Base-by-base conservation (phyloP, 2,329 filamentous ascomycete genomes). In the Epichloe festucae region DNA sequence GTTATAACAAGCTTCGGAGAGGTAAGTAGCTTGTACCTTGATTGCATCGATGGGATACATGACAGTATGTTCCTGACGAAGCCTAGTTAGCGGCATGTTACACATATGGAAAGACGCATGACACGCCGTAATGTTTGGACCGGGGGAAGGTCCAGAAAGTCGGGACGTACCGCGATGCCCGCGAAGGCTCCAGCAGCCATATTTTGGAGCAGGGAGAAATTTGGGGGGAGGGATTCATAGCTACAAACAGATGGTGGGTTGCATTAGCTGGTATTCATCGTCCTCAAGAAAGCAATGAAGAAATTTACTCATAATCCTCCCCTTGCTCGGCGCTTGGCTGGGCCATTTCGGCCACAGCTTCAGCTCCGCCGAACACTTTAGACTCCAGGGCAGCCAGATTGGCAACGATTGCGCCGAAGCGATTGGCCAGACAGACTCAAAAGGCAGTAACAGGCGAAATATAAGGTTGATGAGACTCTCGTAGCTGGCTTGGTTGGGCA, bases 41-140 rank as follows among this genome's bases (percentile, higher is more conserved):
- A 98, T 86, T 60, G 95, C 82, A 73, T 98, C 93, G 65, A 98
- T 87, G 19, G 93, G 93, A 67, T 98, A 98, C 93, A 98, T 97
- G 63, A 95, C 90, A 54, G 91, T 94, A 70, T 97, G 91, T 73
- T 97, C 91, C 90, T 96, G 60, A 49, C 55, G 21, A 27, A 27
- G 60, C 57, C 58, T 54, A 55, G 47, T 53, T 46, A 45, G 35
- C 17, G 34, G 23, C 52, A 35, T 47, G n/a, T 15, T 39, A 17
- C 40, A 34, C 21, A 7, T 15, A 12, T 12, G 23, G 10, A 21
- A 19, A 11, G 36, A 39, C 36, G 27, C 27, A 51, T 21, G 23
- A 52, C 34, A 45, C 36, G 43, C 51, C 46, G 19, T 39, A 39
- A 19, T 19, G 17, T 35, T 23, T 34, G 36, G 34, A 36, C n/a